Conservation (phyloP, 2,329 filamentous ascomycete genomes). For the Penicillium sp. region DNA sequence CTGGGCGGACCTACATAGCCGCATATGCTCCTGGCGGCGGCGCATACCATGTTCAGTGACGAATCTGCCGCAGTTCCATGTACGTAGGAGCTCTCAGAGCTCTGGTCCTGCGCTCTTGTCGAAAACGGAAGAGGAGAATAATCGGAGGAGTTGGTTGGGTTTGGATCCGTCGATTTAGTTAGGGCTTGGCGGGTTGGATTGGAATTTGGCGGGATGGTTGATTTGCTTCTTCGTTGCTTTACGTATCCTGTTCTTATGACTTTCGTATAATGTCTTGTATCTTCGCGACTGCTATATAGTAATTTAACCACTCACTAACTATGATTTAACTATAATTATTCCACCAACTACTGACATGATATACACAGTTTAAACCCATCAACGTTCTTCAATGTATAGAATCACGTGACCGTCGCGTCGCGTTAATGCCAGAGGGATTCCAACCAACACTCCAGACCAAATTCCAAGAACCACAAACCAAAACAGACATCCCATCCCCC, state of each 20-base stretch:
- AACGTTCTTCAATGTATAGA: constrained; percentile 21
- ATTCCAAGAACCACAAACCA: no score
- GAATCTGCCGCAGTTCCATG: not conserved
- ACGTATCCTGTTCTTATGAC: not conserved
- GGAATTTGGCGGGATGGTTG: not conserved
- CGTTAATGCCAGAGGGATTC: constrained; percentile 12
- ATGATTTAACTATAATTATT: not conserved
- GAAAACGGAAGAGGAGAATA: constrained; percentile 1
- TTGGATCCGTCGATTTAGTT: constrained; percentile 2
- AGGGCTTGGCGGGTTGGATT: no score
- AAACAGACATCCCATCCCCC: no score
- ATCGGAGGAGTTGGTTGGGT: constrained; percentile 2
- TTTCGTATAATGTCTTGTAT: not conserved
- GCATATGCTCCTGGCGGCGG: not conserved
- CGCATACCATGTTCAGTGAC: not conserved
- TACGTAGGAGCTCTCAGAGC: not conserved
- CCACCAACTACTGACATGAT: not conserved
- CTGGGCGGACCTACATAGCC: constrained; percentile 11
- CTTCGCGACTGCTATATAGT: not conserved
- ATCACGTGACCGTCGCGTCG: constrained; percentile 27
- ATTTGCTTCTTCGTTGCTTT: not conserved
- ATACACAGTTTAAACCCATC: not conserved
- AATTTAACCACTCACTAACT: no score
- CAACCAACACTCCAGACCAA: constrained; percentile 6
- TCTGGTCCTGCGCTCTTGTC: not conserved